These are phyloP conservation scores for Kokia cookei DNA, from an alignment of 441 rosid species.

Conservation along the genomic window DNA sequence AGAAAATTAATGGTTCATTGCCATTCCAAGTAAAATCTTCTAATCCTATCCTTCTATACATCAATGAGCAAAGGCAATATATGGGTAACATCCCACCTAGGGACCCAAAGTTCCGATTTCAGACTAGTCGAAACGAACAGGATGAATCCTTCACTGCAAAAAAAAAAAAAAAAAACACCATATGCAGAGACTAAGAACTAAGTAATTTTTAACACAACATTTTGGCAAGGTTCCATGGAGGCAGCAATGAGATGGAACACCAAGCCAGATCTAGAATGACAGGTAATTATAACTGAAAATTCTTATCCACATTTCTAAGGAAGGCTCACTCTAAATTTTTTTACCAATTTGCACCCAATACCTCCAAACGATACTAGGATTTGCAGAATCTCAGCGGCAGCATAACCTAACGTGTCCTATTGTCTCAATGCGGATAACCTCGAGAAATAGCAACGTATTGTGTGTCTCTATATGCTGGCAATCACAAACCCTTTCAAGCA, in stretches of 20 bases:
- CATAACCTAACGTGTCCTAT: neutral
- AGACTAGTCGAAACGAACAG: neutral
- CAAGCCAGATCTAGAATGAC: neutral
- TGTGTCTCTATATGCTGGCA: neutral
- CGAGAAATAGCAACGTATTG: neutral
- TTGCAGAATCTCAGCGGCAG: constrained; percentile 1
- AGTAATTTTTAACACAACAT: neutral
- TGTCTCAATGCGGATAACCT: constrained; percentile 3
- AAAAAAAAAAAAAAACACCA: neutral
- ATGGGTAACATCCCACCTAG: neutral
- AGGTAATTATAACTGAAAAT: neutral
- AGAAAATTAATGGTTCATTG: constrained; percentile 1
- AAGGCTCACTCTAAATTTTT: neutral
- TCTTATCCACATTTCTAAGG: neutral
- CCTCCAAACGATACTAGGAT: neutral
- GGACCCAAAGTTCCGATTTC: neutral
- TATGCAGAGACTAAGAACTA: neutral
- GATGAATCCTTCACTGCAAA: constrained; percentile 3
- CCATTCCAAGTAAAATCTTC: neutral
- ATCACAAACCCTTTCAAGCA: constrained; percentile 6
- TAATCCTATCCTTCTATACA: constrained; percentile 13
- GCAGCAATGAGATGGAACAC: constrained; percentile 4
- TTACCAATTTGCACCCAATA: constrained; percentile 1
- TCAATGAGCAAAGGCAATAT: constrained; percentile 4
- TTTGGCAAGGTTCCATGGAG: neutral